Percentiles rank a stretch among this genome's conserved stretches.
Evolutionary conservation across 768 basidiomycete species (phyloP).

Genomic region (Pisolithus tinctorius): DNA sequence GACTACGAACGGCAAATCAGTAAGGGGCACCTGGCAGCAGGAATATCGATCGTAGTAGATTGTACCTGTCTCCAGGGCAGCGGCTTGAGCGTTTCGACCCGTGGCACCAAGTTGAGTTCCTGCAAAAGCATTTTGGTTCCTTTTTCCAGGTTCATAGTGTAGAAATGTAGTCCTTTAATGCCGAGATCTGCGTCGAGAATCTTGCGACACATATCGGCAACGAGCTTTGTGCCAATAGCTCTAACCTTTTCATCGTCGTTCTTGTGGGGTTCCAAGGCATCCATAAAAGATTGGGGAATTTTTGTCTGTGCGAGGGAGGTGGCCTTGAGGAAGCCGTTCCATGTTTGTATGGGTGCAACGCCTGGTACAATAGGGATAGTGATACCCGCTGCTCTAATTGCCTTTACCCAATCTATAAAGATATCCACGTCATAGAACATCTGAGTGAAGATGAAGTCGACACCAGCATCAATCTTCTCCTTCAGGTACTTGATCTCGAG

Average conservation of each 20-base stretch:
- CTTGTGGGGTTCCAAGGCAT: constrained; percentile 78
- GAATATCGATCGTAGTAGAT: constrained; percentile 2
- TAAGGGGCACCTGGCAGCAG: background rate
- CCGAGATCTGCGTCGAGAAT: constrained; percentile 78
- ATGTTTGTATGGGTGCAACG: constrained; percentile 93
- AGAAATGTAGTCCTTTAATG: constrained; percentile 88
- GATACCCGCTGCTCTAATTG: constrained; percentile 78
- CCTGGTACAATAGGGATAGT: constrained; percentile 88
- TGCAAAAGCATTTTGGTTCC: constrained; percentile 93
- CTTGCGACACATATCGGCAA: constrained; percentile 87
- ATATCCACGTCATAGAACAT: constrained; percentile 95
- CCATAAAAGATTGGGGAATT: constrained; percentile 71
- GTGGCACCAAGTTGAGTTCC: constrained; percentile 82
- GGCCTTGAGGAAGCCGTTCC: constrained; percentile 88
- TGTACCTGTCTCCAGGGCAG: constrained; percentile 93
- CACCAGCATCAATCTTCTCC: constrained; percentile 86
- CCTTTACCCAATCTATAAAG: constrained; percentile 87
- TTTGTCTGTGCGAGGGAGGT: constrained; percentile 71
- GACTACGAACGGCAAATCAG: constrained; percentile 40
- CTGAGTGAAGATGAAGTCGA: constrained; percentile 93
- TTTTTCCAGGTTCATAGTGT: constrained; percentile 96
- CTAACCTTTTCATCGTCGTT: constrained; percentile 91
- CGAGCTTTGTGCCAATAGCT: constrained; percentile 87
- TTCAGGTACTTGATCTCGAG: constrained; percentile 83
- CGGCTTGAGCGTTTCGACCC: constrained; percentile 88